Percentiles rank a stretch among this genome's conserved stretches.
Evolutionary conservation across 2,329 filamentous ascomycete genomes (phyloP).

Genomic region (Tricladium varicosporioides): DNA sequence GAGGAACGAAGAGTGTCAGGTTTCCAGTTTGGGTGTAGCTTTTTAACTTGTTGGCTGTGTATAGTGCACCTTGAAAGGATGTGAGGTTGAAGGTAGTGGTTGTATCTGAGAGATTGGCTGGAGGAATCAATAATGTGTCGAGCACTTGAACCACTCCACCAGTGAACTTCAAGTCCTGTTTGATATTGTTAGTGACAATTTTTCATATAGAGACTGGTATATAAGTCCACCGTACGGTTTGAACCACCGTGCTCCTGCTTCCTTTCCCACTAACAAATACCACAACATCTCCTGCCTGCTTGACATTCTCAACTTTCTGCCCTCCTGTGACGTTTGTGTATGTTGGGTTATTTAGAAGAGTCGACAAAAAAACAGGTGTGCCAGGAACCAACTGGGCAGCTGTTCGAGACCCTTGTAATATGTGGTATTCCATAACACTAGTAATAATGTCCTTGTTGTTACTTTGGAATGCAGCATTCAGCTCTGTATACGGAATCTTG

Average conservation of each 20-base stretch:
- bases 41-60: slow-evolving; percentile 31
- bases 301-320: slow-evolving; percentile 43
- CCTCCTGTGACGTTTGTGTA: slow-evolving; percentile 51
- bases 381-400: slow-evolving; percentile 31
- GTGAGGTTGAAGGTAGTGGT: slow-evolving; percentile 38
- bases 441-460: slow-evolving; percentile 39
- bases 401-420: slow-evolving; percentile 33
- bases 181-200: slow-evolving; percentile 3
- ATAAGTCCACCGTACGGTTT: slow-evolving; percentile 26
- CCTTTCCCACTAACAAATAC: slow-evolving; percentile 42
- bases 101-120: slow-evolving; percentile 38
- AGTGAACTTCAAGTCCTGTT: slow-evolving; percentile 45
- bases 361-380: slow-evolving; percentile 41
- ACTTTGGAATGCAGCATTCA: slow-evolving; percentile 29
- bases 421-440: slow-evolving; percentile 37
- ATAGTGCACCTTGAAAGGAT: slow-evolving; percentile 37
- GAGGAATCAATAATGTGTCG: slow-evolving; percentile 51
- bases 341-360: slow-evolving; percentile 40
- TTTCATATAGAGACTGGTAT: neutral
- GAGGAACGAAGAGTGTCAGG: slow-evolving; percentile 47
- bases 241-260: slow-evolving; percentile 41
- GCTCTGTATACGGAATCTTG: slow-evolving; percentile 35
- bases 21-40: slow-evolving; percentile 42
- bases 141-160: slow-evolving; percentile 52
- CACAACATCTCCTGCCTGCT: slow-evolving; percentile 42